Percentiles rank a stretch among this genome's conserved stretches.
phyloP scores from a whole-genome alignment of 1,139 yeast genomes.

The Waltiozyma sp. region DNA sequence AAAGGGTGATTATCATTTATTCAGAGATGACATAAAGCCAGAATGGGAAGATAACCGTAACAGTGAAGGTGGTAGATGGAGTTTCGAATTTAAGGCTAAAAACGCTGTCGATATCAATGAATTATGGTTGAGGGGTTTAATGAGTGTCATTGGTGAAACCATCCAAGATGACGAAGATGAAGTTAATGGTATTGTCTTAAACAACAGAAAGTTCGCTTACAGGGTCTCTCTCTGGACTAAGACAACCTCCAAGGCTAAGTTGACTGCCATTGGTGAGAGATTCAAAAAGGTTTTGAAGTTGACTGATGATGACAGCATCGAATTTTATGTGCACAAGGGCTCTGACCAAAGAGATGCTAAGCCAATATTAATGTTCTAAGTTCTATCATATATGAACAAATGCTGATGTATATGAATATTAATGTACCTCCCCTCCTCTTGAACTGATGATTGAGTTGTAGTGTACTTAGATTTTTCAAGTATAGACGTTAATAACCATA shows the following conservation, averaged over 20 bases:
- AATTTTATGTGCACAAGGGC: constrained; percentile 58
- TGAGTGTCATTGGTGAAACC: constrained; percentile 93
- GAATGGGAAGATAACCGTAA: constrained; percentile 96
- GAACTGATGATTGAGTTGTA: too few relatives aligned
- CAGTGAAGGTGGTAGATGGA: constrained; percentile 92
- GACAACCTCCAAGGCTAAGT: constrained; percentile 56
- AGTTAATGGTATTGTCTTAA: constrained; percentile 91
- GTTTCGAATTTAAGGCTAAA: constrained; percentile 62
- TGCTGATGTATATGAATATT: background rate
- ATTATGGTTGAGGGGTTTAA: constrained; percentile 84
- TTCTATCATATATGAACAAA: background rate
- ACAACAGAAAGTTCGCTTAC: constrained; percentile 72
- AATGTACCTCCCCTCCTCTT: too few relatives aligned
- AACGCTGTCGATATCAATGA: constrained; percentile 62
- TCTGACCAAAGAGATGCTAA: constrained; percentile 30
- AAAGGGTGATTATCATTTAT: constrained; percentile 90
- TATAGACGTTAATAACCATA: too few relatives aligned
- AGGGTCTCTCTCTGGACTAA: constrained; percentile 93
- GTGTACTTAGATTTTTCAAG: too few relatives aligned
- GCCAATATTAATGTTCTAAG: constrained; percentile 17
- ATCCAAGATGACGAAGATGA: constrained; percentile 77
- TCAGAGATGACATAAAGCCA: constrained; percentile 90
- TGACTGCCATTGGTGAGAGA: constrained; percentile 65
- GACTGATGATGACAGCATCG: constrained; percentile 58
- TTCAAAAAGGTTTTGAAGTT: constrained; percentile 74